Conservation (phyloP, 75 land plant genomes). For the Pinus tabuliformis region DNA sequence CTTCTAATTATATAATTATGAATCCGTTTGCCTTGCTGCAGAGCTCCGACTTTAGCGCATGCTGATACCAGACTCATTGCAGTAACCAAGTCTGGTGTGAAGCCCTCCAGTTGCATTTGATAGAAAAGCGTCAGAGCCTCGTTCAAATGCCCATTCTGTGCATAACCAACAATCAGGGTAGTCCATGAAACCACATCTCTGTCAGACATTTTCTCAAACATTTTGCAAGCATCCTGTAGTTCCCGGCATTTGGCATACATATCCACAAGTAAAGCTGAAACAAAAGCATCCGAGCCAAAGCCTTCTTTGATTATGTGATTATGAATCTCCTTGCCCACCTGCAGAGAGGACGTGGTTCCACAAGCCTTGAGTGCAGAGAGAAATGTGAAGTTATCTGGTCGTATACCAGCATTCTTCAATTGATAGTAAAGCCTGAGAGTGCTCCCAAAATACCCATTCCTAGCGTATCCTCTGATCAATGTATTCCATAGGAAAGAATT, state of each 20-base stretch:
- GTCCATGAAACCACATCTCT: too few relatives aligned
- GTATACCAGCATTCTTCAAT: slow-evolving; percentile 8
- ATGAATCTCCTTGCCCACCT: slow-evolving; percentile 23
- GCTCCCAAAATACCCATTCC: slow-evolving; percentile 13
- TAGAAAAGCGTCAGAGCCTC: slow-evolving; percentile 26
- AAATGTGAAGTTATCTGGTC: slow-evolving; percentile 26
- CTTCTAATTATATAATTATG: slow-evolving; percentile 45
- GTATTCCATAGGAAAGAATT: slow-evolving; percentile 21
- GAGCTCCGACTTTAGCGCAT: slow-evolving; percentile 38
- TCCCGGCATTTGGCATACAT: slow-evolving; percentile 26
- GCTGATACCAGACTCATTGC: slow-evolving; percentile 46
- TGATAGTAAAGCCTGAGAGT: slow-evolving; percentile 23
- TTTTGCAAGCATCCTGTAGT: not conserved
- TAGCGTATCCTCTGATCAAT: slow-evolving; percentile 41
- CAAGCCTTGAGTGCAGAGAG: slow-evolving; percentile 29
- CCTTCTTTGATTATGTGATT: slow-evolving; percentile 8
- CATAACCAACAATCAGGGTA: too few relatives aligned
- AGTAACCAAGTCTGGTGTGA: slow-evolving; percentile 39
- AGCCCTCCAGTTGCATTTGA: slow-evolving; percentile 30
- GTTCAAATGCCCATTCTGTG: too few relatives aligned
- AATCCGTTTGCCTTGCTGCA: slow-evolving; percentile 44
- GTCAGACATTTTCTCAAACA: too few relatives aligned
- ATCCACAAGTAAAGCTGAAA: slow-evolving; percentile 19
- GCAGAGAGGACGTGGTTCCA: slow-evolving; percentile 7
- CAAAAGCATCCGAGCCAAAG: slow-evolving; percentile 11